Evolutionary conservation across 495 filamentous ascomycete species (phyloP), one percentile per base, ranked within the genome.

Genomic region (Staphylotrichum longicolle): DNA sequence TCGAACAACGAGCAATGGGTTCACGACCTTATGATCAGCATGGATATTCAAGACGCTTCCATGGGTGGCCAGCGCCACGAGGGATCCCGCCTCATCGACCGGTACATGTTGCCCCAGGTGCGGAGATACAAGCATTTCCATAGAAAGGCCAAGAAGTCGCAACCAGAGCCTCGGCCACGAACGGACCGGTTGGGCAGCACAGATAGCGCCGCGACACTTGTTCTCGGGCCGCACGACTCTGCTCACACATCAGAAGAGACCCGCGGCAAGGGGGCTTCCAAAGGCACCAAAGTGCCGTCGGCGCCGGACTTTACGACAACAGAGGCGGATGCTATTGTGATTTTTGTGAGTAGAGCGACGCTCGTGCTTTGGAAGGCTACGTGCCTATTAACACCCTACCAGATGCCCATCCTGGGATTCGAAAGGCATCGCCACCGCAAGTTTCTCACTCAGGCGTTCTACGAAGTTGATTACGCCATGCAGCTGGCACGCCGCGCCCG

Each of bases 31-130:
- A 42, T 65, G 34, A 10, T 58, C 3, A 61, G 58, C 47, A 61
- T 58, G 58, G 63, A 49, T 5, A 65, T 65, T 20, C 58, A 62
- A n/a, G 57, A 65, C 32, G n/a, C 40, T 3, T 65, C 58, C 5
- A 52, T 61, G 57, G 58, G 62, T 41, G 57, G 62, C 32, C 62
- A 64, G 46, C 58, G 62, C 7, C 62, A 64, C 32, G 62, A 64
- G 53, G 62, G 62, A 4, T 64, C 62, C 27, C 62, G 57, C 15
- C 57, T 64, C 30, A 64, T 64, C 58, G 62, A 60, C 33, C 62
- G 62, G 7, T 64, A 64, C 51, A 64, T 64, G 62, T 57, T 64
- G 52, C 62, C 62, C 8, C 62, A 64, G 9, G 62, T 57, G 9
- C 41, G 46, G 39, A 44, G 62, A 33, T 60, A 64, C 57, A 64